Conservation (phyloP, 768 basidiomycete species). For the Kwoniella heveanensis region DNA sequence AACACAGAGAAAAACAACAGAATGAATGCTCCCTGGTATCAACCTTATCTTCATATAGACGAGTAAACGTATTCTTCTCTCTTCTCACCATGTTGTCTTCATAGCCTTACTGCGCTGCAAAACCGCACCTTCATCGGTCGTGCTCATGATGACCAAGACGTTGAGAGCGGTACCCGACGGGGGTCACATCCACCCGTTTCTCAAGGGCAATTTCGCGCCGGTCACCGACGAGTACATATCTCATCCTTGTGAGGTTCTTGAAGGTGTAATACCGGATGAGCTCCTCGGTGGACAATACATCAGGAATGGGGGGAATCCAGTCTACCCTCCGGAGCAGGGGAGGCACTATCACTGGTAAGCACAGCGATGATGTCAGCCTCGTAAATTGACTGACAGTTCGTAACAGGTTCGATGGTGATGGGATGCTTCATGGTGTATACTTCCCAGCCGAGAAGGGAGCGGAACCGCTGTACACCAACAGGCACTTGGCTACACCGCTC, state of each 20-base stretch:
- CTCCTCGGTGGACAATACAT: conserved; percentile 56
- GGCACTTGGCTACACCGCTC: conserved; percentile 48
- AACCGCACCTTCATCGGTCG: not conserved
- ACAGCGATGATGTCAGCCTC: too few species aligned
- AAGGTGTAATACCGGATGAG: conserved; percentile 53
- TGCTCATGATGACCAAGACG: not conserved
- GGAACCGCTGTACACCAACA: conserved; percentile 54
- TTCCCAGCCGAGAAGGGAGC: conserved; percentile 38
- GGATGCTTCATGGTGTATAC: conserved; percentile 57
- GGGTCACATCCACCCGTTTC: conserved; percentile 53
- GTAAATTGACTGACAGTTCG: not conserved
- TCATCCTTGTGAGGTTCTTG: conserved; percentile 43
- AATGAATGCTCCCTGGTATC: not conserved
- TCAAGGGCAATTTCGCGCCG: conserved; percentile 57
- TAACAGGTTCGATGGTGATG: conserved; percentile 58
- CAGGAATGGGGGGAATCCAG: conserved; percentile 57
- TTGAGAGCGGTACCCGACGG: not conserved
- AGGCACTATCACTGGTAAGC: conserved; percentile 54
- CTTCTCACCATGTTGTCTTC: not conserved
- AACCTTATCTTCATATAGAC: not conserved
- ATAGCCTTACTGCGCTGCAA: not conserved
- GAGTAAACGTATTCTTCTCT: not conserved
- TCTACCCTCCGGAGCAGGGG: conserved; percentile 50
- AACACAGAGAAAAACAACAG: not conserved
- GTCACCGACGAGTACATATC: conserved; percentile 53